These are phyloP conservation scores for Candolleomyces aberdarensis DNA, from an alignment of 768 basidiomycete species.

Conservation along the genomic window DNA sequence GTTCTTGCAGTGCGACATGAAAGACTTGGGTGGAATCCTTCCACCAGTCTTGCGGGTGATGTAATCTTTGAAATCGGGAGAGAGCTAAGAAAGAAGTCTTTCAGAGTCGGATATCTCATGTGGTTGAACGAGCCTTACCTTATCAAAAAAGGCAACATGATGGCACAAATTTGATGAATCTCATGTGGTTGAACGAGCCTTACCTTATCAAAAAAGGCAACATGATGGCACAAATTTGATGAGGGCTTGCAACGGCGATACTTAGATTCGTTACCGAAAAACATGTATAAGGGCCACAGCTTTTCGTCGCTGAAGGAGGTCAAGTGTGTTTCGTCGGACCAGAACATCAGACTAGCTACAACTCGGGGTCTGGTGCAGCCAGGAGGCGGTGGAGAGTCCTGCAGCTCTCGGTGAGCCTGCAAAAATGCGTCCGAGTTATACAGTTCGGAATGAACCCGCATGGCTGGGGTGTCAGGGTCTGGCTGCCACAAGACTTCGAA, in stretches of 20 bases:
- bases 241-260: background rate
- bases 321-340: background rate
- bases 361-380: slow-evolving; percentile 12
- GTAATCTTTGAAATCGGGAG: slow-evolving; percentile 1
- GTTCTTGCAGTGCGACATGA: background rate
- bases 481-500: background rate
- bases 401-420: background rate
- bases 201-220: background rate
- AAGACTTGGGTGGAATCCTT: background rate
- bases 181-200: background rate
- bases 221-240: background rate
- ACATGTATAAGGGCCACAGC: background rate
- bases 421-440: background rate
- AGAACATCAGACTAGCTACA: slow-evolving; percentile 11
- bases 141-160: background rate
- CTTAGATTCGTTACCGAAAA: slow-evolving; percentile 2
- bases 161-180: background rate
- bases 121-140: background rate
- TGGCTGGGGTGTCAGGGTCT: background rate
- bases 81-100: background rate
- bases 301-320: background rate
- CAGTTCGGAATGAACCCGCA: background rate
- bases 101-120: background rate
- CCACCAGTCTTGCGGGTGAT: background rate
- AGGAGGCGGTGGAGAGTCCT: background rate